Conservation (phyloP, 2,329 filamentous ascomycete species). For the Zasmidium citrigriseum region DNA sequence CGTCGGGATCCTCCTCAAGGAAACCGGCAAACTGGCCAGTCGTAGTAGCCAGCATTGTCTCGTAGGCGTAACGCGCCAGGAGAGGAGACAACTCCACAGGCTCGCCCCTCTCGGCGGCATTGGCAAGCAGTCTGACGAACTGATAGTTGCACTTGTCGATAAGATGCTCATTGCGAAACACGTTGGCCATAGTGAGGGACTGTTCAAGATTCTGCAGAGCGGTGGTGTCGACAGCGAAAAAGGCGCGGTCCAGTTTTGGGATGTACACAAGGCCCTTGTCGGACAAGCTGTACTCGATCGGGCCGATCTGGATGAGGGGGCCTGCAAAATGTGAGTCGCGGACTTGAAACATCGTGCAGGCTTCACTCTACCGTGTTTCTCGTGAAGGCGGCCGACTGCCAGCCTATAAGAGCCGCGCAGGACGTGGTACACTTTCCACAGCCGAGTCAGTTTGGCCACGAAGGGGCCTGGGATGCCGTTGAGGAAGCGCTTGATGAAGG, state of each 20-base stretch:
- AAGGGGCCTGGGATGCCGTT: slow-evolving; percentile 20
- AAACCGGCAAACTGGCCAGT: slow-evolving; percentile 23
- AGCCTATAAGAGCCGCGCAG: slow-evolving; percentile 19
- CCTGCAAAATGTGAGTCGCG: slow-evolving; percentile 9
- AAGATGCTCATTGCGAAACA: slow-evolving; percentile 16
- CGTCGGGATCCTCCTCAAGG: slow-evolving; percentile 10
- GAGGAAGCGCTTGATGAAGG: neutral
- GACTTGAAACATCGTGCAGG: neutral
- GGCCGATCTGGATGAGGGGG: slow-evolving; percentile 18
- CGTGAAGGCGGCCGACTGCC: slow-evolving; percentile 18
- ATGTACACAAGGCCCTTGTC: slow-evolving; percentile 4
- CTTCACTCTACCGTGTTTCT: slow-evolving; percentile 8
- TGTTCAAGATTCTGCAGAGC: neutral
- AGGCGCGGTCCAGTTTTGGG: neutral
- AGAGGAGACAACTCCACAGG: slow-evolving; percentile 16
- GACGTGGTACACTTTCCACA: slow-evolving; percentile 24
- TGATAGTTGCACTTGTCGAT: slow-evolving; percentile 21
- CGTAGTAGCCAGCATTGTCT: slow-evolving; percentile 24
- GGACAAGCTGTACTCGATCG: slow-evolving; percentile 12
- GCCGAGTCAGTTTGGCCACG: slow-evolving; percentile 22
- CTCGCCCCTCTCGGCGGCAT: slow-evolving; percentile 6
- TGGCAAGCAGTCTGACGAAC: slow-evolving; percentile 11
- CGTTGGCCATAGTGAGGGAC: slow-evolving; percentile 17
- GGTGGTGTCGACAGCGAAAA: neutral
- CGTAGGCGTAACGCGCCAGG: slow-evolving; percentile 24